Percentiles rank a stretch among this genome's conserved stretches.
These are phyloP conservation scores for Zalerion maritima DNA, from an alignment of 495 filamentous ascomycete species.

Conservation along the genomic window DNA sequence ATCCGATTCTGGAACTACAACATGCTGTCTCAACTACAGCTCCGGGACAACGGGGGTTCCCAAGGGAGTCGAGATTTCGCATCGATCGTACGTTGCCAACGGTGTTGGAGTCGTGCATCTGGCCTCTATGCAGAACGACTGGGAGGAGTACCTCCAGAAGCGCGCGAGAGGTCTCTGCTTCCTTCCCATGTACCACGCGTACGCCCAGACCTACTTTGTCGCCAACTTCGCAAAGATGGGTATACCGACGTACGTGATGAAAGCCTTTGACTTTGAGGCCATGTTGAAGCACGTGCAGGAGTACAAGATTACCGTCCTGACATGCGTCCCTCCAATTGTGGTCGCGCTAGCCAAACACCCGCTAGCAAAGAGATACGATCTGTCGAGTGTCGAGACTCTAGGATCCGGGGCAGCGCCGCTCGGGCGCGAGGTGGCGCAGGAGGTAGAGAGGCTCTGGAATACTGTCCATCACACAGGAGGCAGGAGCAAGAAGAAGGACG, in stretches of 20 bases:
- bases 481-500: slow-evolving; percentile 32
- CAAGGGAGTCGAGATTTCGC: slow-evolving; percentile 71
- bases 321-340: slow-evolving; percentile 53
- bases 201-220: slow-evolving; percentile 34
- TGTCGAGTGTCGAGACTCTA: slow-evolving; percentile 45
- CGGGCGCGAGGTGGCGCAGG: slow-evolving; percentile 43
- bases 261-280: slow-evolving; percentile 54
- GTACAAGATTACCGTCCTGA: slow-evolving; percentile 49
- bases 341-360: slow-evolving; percentile 61
- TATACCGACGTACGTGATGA: slow-evolving; percentile 54
- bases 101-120: slow-evolving; percentile 36
- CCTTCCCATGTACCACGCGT: slow-evolving; percentile 64
- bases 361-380: slow-evolving; percentile 47
- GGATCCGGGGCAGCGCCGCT: slow-evolving; percentile 51
- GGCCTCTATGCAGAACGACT: slow-evolving; percentile 29
- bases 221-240: slow-evolving; percentile 19
- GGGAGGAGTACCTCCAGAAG: slow-evolving; percentile 15
- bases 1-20: slow-evolving; percentile 15
- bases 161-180: slow-evolving; percentile 30
- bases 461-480: no score
- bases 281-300: slow-evolving; percentile 54
- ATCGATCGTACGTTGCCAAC: slow-evolving; percentile 59
- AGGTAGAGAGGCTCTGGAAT: slow-evolving; percentile 45
- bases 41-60: slow-evolving; percentile 71
- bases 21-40: slow-evolving; percentile 52